These are phyloP conservation scores for Fistulinella prunicolor DNA, from an alignment of 768 basidiomycete genomes.

Conservation along the genomic window DNA sequence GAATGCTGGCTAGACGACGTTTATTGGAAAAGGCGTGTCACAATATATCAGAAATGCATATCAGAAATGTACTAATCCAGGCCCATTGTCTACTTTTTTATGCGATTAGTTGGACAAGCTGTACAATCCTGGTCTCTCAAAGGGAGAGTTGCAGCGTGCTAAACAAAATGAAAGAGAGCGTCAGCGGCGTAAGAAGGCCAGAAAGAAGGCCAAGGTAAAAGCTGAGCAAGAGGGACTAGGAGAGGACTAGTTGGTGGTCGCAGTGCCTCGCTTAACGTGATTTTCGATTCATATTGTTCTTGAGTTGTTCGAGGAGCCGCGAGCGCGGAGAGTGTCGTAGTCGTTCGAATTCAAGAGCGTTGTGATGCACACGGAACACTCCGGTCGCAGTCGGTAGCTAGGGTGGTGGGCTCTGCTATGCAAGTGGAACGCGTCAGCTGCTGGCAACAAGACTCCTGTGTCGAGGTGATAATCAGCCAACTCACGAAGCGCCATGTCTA, in stretches of 20 bases:
- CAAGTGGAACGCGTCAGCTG: not conserved
- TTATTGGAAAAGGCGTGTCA: slow-evolving; percentile 72
- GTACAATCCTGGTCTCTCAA: slow-evolving; percentile 74
- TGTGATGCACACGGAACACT: slow-evolving; percentile 17
- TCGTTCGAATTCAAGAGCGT: not conserved
- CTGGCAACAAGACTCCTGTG: not conserved
- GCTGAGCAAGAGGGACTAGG: slow-evolving; percentile 15
- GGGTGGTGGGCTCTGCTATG: not conserved
- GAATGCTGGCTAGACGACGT: slow-evolving; percentile 69
- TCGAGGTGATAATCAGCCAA: not conserved
- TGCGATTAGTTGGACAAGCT: slow-evolving; percentile 61
- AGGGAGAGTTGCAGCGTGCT: slow-evolving; percentile 62
- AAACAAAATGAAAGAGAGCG: slow-evolving; percentile 76
- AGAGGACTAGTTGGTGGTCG: slow-evolving; percentile 9
- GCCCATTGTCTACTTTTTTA: slow-evolving; percentile 1
- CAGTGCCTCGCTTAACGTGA: not conserved
- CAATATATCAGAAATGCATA: slow-evolving; percentile 19
- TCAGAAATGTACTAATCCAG: slow-evolving; percentile 18
- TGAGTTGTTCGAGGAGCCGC: not conserved
- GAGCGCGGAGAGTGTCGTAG: not conserved
- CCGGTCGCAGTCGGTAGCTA: slow-evolving; percentile 11
- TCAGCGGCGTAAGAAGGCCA: slow-evolving; percentile 73
- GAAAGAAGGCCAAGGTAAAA: slow-evolving; percentile 52
- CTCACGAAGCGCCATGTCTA: slow-evolving; percentile 18
- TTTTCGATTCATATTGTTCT: not conserved